phyloP scores from a whole-genome alignment of 371 early-diverging fungal genomes.

The Caulochytrium protostelioides region DNA sequence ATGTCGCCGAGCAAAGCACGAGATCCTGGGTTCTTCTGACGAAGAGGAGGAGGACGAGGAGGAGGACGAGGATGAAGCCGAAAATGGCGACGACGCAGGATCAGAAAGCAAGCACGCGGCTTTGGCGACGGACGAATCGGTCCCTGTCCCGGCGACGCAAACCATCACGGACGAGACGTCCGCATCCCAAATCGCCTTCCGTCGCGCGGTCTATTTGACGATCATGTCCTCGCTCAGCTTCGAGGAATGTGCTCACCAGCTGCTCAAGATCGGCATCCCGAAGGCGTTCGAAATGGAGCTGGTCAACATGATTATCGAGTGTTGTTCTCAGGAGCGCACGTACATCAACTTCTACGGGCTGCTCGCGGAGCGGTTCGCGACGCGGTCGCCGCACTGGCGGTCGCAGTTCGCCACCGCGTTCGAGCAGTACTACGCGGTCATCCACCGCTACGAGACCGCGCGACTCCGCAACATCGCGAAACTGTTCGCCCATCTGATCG shows the following conservation, averaged over 20 bases:
- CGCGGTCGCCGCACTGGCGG: slow-evolving; percentile 57
- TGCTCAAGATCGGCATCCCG: slow-evolving; percentile 59
- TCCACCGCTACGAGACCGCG: slow-evolving; percentile 86
- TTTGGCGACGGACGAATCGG: too few relatives aligned
- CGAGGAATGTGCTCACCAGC: slow-evolving; percentile 89
- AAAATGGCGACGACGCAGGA: slow-evolving; percentile 6
- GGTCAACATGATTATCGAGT: slow-evolving; percentile 89
- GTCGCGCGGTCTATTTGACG: slow-evolving; percentile 81
- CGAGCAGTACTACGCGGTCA: slow-evolving; percentile 59
- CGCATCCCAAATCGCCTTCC: slow-evolving; percentile 63
- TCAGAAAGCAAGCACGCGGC: slow-evolving; percentile 5
- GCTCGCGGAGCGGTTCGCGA: slow-evolving; percentile 83
- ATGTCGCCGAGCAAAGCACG: slow-evolving; percentile 54
- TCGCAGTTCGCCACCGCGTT: slow-evolving; percentile 56
- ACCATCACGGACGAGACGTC: slow-evolving; percentile 76
- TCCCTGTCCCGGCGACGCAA: slow-evolving; percentile 24
- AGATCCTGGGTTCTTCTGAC: slow-evolving; percentile 53
- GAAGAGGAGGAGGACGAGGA: slow-evolving; percentile 37
- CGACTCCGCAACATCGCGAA: slow-evolving; percentile 77
- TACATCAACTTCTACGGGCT: slow-evolving; percentile 82
- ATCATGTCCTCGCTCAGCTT: slow-evolving; percentile 87
- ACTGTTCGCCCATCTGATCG: slow-evolving; percentile 72
- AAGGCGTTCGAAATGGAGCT: slow-evolving; percentile 76
- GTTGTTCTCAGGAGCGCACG: slow-evolving; percentile 85
- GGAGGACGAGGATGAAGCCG: slow-evolving; percentile 13